Conservation (phyloP, 768 basidiomycete genomes). For the Cytidiella melzeri region DNA sequence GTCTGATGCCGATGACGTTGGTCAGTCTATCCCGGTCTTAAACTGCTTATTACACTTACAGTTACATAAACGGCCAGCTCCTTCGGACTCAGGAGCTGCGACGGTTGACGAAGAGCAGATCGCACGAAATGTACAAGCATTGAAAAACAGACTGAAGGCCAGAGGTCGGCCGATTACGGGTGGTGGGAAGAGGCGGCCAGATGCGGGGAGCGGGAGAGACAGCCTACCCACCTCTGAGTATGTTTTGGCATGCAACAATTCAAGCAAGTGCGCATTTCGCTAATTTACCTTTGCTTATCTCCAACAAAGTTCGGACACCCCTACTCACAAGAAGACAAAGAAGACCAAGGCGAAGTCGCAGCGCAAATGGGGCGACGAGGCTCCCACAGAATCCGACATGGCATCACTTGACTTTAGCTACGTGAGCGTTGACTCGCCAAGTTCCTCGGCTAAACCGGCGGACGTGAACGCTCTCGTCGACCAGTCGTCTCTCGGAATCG, state of each 20-base stretch:
- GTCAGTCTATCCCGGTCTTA: slow-evolving; percentile 30
- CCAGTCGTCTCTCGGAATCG: slow-evolving; percentile 66
- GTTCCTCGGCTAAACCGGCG: slow-evolving; percentile 28
- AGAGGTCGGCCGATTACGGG: slow-evolving; percentile 40
- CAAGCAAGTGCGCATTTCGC: not conserved
- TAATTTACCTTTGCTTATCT: not conserved
- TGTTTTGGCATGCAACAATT: too few relatives aligned
- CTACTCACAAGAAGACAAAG: slow-evolving; percentile 34
- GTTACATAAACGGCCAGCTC: slow-evolving; percentile 28
- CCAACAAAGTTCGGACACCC: slow-evolving; percentile 50
- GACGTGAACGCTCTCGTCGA: slow-evolving; percentile 64
- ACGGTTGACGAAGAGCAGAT: slow-evolving; percentile 84
- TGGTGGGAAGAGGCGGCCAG: slow-evolving; percentile 44
- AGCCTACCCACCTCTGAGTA: slow-evolving; percentile 68
- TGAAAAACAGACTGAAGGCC: slow-evolving; percentile 72
- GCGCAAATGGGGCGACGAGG: slow-evolving; percentile 90
- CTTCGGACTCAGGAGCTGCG: slow-evolving; percentile 41
- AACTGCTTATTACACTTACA: not conserved
- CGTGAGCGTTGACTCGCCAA: slow-evolving; percentile 35
- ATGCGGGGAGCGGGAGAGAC: slow-evolving; percentile 52
- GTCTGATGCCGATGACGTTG: slow-evolving; percentile 54
- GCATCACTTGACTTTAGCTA: slow-evolving; percentile 84
- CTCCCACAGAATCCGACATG: slow-evolving; percentile 83
- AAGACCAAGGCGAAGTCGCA: slow-evolving; percentile 54
- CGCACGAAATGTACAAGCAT: slow-evolving; percentile 82